These are phyloP conservation scores for Paspalum notatum DNA, from an alignment of 176 grass and related monocot species.

Conservation along the genomic window DNA sequence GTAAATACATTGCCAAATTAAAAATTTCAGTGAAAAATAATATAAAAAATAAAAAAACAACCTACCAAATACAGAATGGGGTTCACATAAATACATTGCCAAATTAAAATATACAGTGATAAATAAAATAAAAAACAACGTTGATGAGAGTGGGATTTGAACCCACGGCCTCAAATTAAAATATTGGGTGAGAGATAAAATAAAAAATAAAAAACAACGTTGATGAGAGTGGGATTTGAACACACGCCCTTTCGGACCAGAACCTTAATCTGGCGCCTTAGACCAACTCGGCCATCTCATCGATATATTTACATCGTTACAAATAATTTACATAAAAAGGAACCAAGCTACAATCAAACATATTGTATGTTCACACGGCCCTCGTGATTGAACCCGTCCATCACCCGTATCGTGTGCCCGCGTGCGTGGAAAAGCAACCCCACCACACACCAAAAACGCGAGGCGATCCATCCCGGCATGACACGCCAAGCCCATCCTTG, in stretches of 20 bases:
- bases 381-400: background rate
- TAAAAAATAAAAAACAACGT: background rate
- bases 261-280: constrained; percentile 99
- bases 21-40: too few relatives aligned
- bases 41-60: too few relatives aligned
- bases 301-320: too few relatives aligned
- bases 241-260: constrained; percentile 98
- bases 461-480: background rate
- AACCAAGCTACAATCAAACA: too few relatives aligned
- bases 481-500: background rate
- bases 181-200: background rate
- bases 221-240: constrained; percentile 92
- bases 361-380: too few relatives aligned
- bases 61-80: too few relatives aligned
- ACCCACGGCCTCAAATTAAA: too few relatives aligned
- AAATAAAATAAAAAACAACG: background rate
- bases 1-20: too few relatives aligned
- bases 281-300: constrained; percentile 59
- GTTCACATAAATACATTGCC: too few relatives aligned
- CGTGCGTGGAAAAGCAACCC: constrained; percentile 37
- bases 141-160: too few relatives aligned
- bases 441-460: constrained; percentile 45
- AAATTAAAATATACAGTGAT: too few relatives aligned
- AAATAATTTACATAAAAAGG: too few relatives aligned
- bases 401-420: constrained; percentile 40